Conservation (phyloP, 106 monocot species). For the Acorus gramineus region DNA sequence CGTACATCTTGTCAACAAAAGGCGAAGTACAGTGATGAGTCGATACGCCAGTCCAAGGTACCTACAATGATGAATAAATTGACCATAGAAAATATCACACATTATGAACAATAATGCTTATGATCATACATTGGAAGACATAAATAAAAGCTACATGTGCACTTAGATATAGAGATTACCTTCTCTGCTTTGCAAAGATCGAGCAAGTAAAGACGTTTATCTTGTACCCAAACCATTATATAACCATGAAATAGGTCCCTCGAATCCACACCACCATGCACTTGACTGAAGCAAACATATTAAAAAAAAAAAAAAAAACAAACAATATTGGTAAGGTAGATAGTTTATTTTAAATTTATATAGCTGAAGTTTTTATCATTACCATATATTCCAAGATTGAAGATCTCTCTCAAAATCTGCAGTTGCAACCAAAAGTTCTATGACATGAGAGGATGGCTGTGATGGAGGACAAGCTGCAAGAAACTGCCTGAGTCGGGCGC, state of each 20-base stretch:
- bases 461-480: constrained; percentile 75
- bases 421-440: constrained; percentile 56
- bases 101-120: background rate
- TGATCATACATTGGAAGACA: background rate
- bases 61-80: constrained; percentile 15
- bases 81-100: too few species aligned
- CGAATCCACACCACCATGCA: constrained; percentile 67
- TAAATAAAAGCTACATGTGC: background rate
- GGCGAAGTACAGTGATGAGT: constrained; percentile 50
- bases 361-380: background rate
- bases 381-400: constrained; percentile 85
- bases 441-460: constrained; percentile 60
- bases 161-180: constrained; percentile 15
- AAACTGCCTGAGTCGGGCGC: constrained; percentile 58
- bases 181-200: constrained; percentile 76
- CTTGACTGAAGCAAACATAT: constrained; percentile 38
- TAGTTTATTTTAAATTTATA: background rate
- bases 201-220: constrained; percentile 61
- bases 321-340: background rate
- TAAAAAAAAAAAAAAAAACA: background rate
- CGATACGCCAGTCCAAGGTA: constrained; percentile 32
- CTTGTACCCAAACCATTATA: constrained; percentile 90
- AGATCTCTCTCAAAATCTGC: constrained; percentile 92
- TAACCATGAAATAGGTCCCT: constrained; percentile 85
- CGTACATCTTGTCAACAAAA: constrained; percentile 85